These are phyloP conservation scores for Pseudocercospora ulei DNA, from an alignment of 2,329 filamentous ascomycete species.

Conservation along the genomic window DNA sequence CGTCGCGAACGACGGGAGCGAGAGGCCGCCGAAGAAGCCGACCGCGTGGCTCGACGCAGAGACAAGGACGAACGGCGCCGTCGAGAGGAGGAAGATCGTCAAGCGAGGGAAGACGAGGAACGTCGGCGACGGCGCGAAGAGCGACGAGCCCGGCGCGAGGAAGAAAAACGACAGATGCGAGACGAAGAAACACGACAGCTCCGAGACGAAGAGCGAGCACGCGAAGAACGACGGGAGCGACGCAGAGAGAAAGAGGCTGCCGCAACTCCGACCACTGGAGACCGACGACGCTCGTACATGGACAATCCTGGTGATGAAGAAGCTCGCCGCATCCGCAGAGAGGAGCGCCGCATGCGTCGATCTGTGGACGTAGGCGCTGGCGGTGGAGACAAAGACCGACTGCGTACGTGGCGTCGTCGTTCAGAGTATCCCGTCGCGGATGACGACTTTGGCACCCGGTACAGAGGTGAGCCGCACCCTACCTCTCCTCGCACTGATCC, in stretches of 20 bases:
- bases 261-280: conserved; percentile 13
- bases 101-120: conserved; percentile 30
- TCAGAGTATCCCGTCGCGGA: conserved; percentile 31
- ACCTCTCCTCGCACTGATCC: conserved; percentile 16
- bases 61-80: conserved; percentile 27
- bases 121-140: conserved; percentile 27
- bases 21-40: conserved; percentile 37
- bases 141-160: conserved; percentile 27
- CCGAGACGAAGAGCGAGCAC: conserved; percentile 27
- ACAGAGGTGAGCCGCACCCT: conserved; percentile 33
- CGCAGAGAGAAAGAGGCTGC: conserved; percentile 27
- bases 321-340: conserved; percentile 35
- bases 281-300: conserved; percentile 28
- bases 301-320: conserved; percentile 32
- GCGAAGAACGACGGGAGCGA: conserved; percentile 29
- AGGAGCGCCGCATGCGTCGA: conserved; percentile 39
- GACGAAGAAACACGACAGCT: conserved; percentile 29
- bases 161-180: conserved; percentile 28
- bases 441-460: conserved; percentile 38
- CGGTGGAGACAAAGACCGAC: conserved; percentile 28
- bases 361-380: conserved; percentile 32
- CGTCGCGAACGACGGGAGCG: conserved; percentile 31
- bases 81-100: too few species aligned
- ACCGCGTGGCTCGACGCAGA: conserved; percentile 24
- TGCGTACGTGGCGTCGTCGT: conserved; percentile 28